Evolutionary conservation across 1,139 yeast genomes (phyloP), one percentile per base, ranked within the genome.

Genomic region (Sugiyamaella castrensis): DNA sequence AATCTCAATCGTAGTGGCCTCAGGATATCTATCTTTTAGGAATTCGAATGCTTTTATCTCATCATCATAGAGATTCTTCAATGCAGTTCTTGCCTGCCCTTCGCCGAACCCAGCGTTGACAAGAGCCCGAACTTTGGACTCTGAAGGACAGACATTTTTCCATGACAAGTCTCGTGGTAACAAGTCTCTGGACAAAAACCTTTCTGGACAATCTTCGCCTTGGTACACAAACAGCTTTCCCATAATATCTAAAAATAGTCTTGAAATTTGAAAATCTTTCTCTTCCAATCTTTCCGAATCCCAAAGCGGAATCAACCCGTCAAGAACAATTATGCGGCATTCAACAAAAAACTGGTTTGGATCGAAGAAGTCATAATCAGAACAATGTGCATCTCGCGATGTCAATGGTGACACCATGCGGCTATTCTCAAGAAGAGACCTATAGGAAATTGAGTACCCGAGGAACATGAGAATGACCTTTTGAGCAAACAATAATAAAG

Each of bases 101-200:
- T 68, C 71, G 1, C 71, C 40, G 44, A 80, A 57, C 1, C 85
- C 86, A n/a, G 73, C 57, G 1, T 66, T 62, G 8, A 64, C 63
- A 43, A 83, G 65, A 53, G 76, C 79, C 5, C 74, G 71, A 8
- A 77, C 64, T 56, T 79, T 77, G 8, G 71, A 71, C n/a, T 71
- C 69, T 0, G 86, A 76, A 9, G 83, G 82, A 4, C 73, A 64
- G 2, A 80, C 79, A 37, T 73, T 72, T 37, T 69, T 67, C 69
- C 79, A 73, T 13, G 58, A 53, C 33, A 66, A 48, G 34, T 57
- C 57, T 19, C 57, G 49, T 8, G 61, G 64, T 4, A 58, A 48
- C 13, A 34, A 39, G 2, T 43, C 48, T 12, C 50, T 53, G 12
- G 51, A 56, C 2, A 40, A 43, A n/a, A n/a, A n/a, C 16, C 46